Base-by-base conservation (phyloP, 1,139 yeast genomes). In the Geotrichum carabidarum region DNA sequence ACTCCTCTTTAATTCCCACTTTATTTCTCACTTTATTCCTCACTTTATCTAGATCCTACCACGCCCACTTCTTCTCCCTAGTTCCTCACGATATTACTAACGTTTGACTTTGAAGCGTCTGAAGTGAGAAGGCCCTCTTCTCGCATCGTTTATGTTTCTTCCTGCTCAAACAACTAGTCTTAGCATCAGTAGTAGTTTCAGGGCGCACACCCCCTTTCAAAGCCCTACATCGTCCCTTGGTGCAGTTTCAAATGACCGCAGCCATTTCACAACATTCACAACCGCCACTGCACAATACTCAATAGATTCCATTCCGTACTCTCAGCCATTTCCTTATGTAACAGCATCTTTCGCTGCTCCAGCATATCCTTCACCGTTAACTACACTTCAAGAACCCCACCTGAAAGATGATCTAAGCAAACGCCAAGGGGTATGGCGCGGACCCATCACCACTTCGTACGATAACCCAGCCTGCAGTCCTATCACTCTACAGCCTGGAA, bases 391-490 rank as follows among this genome's bases (percentile, higher is more conserved):
- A 22, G 27, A 22, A 22, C 27, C 27, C 27, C 27, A 22, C 27
- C 5, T 22, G 3, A 5, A 5, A 22, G 27, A 22, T 3, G 5
- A 22, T 22, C 27, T 41, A 12, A 12, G 30, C 2, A 31, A 11
- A 36, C 49, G 50, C 11, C 51, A 48, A 36, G 51, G 44, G 8
- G 51, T 51, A 17, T 55, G 57, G 57, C 51, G 57, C 15, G 46
- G 45, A 8, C 50, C 52, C 2, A 12, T 22, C 14, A 32, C 50
- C 3, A 14, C 50, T 36, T 35, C 48, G 11, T 48, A 38, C 22
- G 22, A 41, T 32, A 34, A 4, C 4, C 17, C 58, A n/a, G 68
- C 54, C 8, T 61, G 64, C 50, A 40, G 34, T 4, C 62, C 62
- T 2, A 17, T 58, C 8, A 53, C 58, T 1, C 47, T 61, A 5